Evolutionary conservation across 257 asterid species (phyloP), one percentile per base, ranked within the genome.

Genomic region (Petunia secreta): DNA sequence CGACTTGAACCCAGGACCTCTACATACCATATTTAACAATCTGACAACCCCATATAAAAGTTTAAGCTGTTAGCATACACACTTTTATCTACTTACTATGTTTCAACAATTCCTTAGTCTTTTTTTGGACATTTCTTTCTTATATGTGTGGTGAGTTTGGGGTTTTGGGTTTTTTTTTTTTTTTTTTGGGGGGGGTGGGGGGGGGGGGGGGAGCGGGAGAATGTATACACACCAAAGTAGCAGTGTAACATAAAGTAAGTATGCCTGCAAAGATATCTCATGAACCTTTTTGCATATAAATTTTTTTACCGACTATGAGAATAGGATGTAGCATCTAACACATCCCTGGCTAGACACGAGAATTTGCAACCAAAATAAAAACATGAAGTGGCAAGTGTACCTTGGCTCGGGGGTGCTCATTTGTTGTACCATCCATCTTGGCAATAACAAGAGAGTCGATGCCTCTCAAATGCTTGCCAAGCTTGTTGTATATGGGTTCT

Each of bases 331-430:
- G 77, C 16, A 69, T 68, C 77, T 48, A 8, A 46, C 77, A 69
- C 10, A 69, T 9, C 41, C 41, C 58, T 10, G 9, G 59, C 59
- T 10, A 3, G 77, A 69, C 16, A 25, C 1, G 1, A 9, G 41
- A 25, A 10, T 69, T 8, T 1, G 4, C 57, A 46, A 69, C 6
- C n/a, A 38, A 16, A 25, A 41, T 69, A 40, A 69, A 69, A 69
- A 9, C 41, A 69, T 46, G 59, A 69, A 69, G 25, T 46, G 2
- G 10, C 8, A 36, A 43, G n/a, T n/a, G 59, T 90, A 94, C 98
- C 98, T 95, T 95, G n/a, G 97, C 97, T 68, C 98, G 88, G 44
- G 97, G 98, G 84, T 95, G 98, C 90, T 95, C 99, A 63, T 95
- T 95, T 80, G 96, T 88, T 9, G 98, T 93, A 55, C 99, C 98